Conservation (phyloP, 1,139 yeast species). For the Yamadazyma sp. region DNA sequence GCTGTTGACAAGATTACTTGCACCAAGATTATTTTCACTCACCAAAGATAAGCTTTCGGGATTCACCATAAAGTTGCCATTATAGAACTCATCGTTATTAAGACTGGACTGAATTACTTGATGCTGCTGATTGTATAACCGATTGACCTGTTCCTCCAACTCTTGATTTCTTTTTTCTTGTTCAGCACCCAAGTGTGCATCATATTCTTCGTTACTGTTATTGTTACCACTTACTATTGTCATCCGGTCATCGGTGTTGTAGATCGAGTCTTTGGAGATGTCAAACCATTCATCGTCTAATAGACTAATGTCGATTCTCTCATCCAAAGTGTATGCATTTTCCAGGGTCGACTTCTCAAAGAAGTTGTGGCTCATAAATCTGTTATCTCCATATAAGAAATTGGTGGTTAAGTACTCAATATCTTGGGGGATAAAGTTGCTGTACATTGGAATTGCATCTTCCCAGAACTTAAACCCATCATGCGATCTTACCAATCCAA, state of each 20-base stretch:
- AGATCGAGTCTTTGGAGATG: conserved; percentile 19
- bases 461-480: conserved; percentile 45
- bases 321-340: conserved; percentile 10
- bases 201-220: conserved; percentile 10
- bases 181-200: conserved; percentile 9
- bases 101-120: conserved; percentile 13
- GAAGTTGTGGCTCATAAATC: conserved; percentile 45
- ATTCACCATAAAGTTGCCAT: conserved; percentile 24
- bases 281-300: conserved; percentile 30
- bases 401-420: conserved; percentile 23
- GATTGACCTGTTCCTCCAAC: conserved; percentile 20
- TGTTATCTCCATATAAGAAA: conserved; percentile 41
- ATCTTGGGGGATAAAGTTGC: conserved; percentile 12
- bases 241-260: conserved; percentile 6
- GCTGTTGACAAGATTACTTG: conserved; percentile 4
- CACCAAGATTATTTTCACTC: conserved; percentile 10
- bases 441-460: conserved; percentile 23
- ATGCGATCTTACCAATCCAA: conserved; percentile 50
- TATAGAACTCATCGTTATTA: conserved; percentile 24
- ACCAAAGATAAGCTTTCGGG: conserved; percentile 20
- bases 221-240: conserved; percentile 7
- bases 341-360: conserved; percentile 24
- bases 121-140: conserved; percentile 18
- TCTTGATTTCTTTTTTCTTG: conserved; percentile 15
- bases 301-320: conserved; percentile 8